Evolutionary conservation across 371 early-diverging fungal species (phyloP).

Genomic region (Dichotomocladium elegans): DNA sequence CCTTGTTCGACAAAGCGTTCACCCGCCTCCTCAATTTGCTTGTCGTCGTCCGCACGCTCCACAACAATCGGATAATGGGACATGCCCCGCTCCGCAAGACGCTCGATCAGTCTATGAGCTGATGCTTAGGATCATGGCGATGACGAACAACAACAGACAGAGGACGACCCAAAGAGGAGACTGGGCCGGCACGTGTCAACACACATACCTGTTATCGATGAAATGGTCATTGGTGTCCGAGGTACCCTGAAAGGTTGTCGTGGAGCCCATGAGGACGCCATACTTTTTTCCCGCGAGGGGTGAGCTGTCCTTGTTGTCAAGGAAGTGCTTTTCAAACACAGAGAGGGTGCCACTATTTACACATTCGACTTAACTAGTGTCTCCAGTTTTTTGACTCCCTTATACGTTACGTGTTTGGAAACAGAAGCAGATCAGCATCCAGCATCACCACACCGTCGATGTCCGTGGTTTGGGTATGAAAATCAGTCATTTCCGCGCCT

Average conservation of each 20-base stretch:
- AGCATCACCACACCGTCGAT: conserved; percentile 7
- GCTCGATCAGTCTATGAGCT: conserved; percentile 5
- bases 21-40: conserved; percentile 12
- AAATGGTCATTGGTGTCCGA: conserved; percentile 4
- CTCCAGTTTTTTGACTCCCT: background rate
- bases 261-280: conserved; percentile 14
- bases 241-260: conserved; percentile 23
- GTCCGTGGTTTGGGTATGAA: conserved; percentile 1
- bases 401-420: conserved; percentile 13
- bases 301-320: conserved; percentile 1
- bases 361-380: too few relatives aligned
- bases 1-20: conserved; percentile 3
- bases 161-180: too few relatives aligned
- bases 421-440: conserved; percentile 16
- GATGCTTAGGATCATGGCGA: background rate
- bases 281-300: conserved; percentile 16
- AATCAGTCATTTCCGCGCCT: background rate
- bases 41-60: conserved; percentile 11
- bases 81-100: conserved; percentile 7
- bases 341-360: conserved; percentile 20
- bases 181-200: too few relatives aligned
- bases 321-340: conserved; percentile 23
- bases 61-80: conserved; percentile 14
- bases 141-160: background rate
- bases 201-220: conserved; percentile 9